These are phyloP conservation scores for Pythium pectinolyticum DNA, from an alignment of 352 stramenopile species.

Conservation along the genomic window DNA sequence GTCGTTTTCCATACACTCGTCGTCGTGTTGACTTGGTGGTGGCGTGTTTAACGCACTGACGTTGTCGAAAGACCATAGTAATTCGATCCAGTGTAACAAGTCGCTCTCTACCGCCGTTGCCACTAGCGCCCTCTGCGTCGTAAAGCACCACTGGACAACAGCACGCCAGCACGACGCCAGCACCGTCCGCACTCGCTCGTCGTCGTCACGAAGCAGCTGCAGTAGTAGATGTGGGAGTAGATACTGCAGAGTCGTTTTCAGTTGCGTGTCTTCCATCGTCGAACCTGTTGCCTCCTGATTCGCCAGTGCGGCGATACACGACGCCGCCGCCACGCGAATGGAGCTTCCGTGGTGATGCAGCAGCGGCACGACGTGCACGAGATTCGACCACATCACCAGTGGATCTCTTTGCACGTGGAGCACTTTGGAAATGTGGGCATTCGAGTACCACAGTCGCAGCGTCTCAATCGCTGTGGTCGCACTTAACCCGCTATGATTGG, in stretches of 20 bases:
- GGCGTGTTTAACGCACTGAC: constrained; percentile 31
- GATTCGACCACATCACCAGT: constrained; percentile 6
- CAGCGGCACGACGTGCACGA: constrained; percentile 39
- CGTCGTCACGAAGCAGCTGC: constrained; percentile 55
- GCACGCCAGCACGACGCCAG: constrained; percentile 47
- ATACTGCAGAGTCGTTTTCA: constrained; percentile 2
- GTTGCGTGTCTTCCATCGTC: neutral
- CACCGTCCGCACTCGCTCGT: constrained; percentile 28
- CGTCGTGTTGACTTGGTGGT: neutral
- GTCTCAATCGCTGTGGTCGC: constrained; percentile 20
- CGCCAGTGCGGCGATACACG: constrained; percentile 41
- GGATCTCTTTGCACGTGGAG: neutral
- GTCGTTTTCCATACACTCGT: neutral
- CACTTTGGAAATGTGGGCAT: constrained; percentile 9
- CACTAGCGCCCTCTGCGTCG: constrained; percentile 31
- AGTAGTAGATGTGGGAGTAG: constrained; percentile 62
- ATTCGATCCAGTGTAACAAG: constrained; percentile 41
- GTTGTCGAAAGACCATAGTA: constrained; percentile 52
- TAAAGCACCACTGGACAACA: constrained; percentile 31
- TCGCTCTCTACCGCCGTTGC: constrained; percentile 18
- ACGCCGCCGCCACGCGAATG: constrained; percentile 45
- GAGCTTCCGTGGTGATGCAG: constrained; percentile 54
- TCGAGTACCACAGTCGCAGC: constrained; percentile 18
- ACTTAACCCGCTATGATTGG: constrained; percentile 10
- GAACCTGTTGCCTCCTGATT: neutral